phyloP scores from a whole-genome alignment of 805 yeast genomes.

The Pichia ethanolica region DNA sequence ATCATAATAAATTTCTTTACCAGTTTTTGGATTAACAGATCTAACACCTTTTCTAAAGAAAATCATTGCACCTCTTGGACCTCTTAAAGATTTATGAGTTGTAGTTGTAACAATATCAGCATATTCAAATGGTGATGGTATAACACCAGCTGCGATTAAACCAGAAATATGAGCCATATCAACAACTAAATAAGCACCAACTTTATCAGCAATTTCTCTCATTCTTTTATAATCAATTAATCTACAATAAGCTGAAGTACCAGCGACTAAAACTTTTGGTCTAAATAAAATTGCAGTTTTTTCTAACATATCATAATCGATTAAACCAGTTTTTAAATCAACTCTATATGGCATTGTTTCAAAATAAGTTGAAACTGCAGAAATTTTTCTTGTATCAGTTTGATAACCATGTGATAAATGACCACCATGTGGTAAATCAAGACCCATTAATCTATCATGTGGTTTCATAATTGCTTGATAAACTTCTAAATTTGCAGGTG shows the following conservation, averaged over 20 bases:
- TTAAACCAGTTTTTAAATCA: constrained; percentile 82
- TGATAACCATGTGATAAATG: constrained; percentile 98
- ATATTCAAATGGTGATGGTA: constrained; percentile 92
- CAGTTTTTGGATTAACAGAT: constrained; percentile 78
- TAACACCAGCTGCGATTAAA: constrained; percentile 90
- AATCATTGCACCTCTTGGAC: constrained; percentile 99
- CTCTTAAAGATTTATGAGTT: constrained; percentile 96
- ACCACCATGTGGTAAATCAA: constrained; percentile 98
- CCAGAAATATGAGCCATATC: constrained; percentile 99
- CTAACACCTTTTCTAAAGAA: constrained; percentile 96
- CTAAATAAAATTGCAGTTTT: constrained; percentile 85
- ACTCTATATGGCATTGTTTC: constrained; percentile 99
- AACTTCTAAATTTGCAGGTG: constrained; percentile 96
- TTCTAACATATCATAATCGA: constrained; percentile 93
- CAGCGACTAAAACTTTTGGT: constrained; percentile 95
- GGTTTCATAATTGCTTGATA: constrained; percentile 93
- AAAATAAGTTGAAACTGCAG: constrained; percentile 92
- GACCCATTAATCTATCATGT: constrained; percentile 96
- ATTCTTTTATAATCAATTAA: constrained; percentile 93
- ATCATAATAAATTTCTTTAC: constrained; percentile 85
- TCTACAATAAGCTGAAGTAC: constrained; percentile 97
- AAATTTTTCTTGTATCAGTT: constrained; percentile 86
- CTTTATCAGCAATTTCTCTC: constrained; percentile 94
- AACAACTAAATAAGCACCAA: constrained; percentile 91
- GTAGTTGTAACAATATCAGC: constrained; percentile 98